Evolutionary conservation across 176 grass and related monocot species (phyloP), one percentile per base, ranked within the genome.

Genomic region (Microstegium vimineum): DNA sequence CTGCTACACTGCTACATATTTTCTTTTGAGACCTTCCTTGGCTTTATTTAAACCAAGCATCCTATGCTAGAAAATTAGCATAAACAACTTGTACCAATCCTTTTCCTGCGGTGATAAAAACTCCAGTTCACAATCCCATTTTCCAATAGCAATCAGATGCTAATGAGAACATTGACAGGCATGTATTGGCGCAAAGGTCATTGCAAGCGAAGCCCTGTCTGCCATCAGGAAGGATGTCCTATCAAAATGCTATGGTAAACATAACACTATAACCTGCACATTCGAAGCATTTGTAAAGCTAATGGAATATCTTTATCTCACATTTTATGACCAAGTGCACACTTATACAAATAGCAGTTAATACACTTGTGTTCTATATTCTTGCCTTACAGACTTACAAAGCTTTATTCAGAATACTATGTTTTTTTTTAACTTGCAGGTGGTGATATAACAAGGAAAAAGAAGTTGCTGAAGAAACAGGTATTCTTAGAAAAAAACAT

Each of bases 161-260:
- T 93, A 87, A 87, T 75, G 15, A 54, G 36, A 70, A 89, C 81
- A 32, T 86, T 88, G 59, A 47, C 83, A 98, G 95, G 95, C 95
- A 89, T 98, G 95, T 69, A 93, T 98, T 67, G 92, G 95, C 51
- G 33, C 92, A 56, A 98, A 98, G 84, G 95, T 98, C 43, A 90
- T 98, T 79, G 95, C 95, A 45, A 98, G 95, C 16, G 95, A 98
- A 94, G 85, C 90, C 22, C 81, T 98, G 34, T 98, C 95, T 45
- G 95, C 95, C 74, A 87, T 98, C 81, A 91, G 95, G 79, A 98
- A 98, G 84, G 95, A 98, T 94, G 95, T 98, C 75, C 84, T 92
- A 8, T 88, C 95, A 77, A 98, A 98, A 98, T 98, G 95, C 90
- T 98, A 98, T 42, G 95, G 95, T 98, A 92, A 79, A 82, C 73